A percentile compares a stretch with the other conserved stretches of the same genome.
These are phyloP conservation scores for Cryptomeria japonica DNA, from an alignment of 75 land plant genomes.

Conservation along the genomic window DNA sequence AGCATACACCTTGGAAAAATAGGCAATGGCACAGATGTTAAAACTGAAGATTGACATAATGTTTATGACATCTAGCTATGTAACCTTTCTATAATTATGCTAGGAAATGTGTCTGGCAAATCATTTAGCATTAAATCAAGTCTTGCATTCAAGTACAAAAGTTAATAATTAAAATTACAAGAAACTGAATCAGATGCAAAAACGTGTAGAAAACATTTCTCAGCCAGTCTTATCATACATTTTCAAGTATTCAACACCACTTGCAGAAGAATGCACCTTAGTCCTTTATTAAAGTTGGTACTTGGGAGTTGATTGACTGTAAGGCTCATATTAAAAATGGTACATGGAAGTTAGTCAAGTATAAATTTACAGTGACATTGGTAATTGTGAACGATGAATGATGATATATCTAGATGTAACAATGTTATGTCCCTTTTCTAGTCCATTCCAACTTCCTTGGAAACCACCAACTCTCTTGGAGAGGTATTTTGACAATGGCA, in stretches of 20 bases:
- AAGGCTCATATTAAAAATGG: too few relatives aligned
- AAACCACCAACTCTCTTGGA: too few relatives aligned
- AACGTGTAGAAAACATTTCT: neutral
- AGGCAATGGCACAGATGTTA: constrained; percentile 2
- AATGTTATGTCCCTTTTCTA: too few relatives aligned
- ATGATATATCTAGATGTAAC: too few relatives aligned
- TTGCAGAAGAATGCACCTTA: neutral
- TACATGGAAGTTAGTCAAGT: too few relatives aligned
- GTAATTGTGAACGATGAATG: too few relatives aligned
- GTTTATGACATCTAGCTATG: neutral
- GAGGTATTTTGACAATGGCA: too few relatives aligned
- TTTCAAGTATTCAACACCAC: neutral
- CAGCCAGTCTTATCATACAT: neutral
- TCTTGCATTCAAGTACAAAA: neutral
- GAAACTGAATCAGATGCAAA: neutral
- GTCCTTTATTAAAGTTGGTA: too few relatives aligned
- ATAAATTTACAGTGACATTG: too few relatives aligned
- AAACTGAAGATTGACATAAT: neutral
- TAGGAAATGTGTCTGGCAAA: neutral
- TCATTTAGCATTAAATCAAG: neutral
- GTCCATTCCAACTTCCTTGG: too few relatives aligned
- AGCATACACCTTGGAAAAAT: constrained; percentile 69
- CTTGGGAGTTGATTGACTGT: too few relatives aligned
- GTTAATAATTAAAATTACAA: neutral
- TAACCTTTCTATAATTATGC: neutral